These are phyloP conservation scores for Pythium phragmiticola DNA, from an alignment of 352 stramenopile species.

Conservation along the genomic window DNA sequence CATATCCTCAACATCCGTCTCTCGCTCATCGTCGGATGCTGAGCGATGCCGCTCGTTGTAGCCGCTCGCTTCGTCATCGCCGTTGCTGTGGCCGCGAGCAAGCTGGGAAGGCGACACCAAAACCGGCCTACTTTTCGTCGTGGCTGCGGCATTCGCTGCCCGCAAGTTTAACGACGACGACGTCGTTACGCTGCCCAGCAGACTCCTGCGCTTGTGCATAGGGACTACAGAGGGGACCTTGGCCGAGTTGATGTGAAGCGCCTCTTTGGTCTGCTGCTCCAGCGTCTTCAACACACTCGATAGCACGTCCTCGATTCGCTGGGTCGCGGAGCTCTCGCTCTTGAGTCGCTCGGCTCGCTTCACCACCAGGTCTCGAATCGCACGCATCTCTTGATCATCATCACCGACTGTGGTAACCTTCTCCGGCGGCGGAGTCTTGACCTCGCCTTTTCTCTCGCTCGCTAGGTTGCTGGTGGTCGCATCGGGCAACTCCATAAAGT, in stretches of 20 bases:
- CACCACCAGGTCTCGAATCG: conserved; percentile 13
- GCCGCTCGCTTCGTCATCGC: conserved; percentile 8
- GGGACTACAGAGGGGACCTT: not conserved
- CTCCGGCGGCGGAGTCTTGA: not conserved
- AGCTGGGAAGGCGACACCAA: not conserved
- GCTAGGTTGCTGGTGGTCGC: conserved; percentile 5
- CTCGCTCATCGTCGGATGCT: conserved; percentile 16
- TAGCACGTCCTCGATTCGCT: conserved; percentile 14
- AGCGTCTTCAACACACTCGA: conserved; percentile 14
- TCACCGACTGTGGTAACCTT: not conserved
- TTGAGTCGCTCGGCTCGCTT: conserved; percentile 9
- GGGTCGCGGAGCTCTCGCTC: conserved; percentile 2
- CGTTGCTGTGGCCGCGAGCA: not conserved
- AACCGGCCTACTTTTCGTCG: not conserved
- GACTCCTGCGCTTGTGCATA: conserved; percentile 15
- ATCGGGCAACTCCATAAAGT: conserved; percentile 46
- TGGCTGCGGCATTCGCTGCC: not conserved
- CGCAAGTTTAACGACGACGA: conserved; percentile 1
- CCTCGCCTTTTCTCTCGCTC: not conserved
- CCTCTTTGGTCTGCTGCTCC: conserved; percentile 13
- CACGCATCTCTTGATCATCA: conserved; percentile 11
- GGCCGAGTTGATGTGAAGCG: not conserved
- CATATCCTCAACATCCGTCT: conserved; percentile 29
- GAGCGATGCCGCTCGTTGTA: conserved; percentile 1
- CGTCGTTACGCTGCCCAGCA: conserved; percentile 7